Percentiles rank a stretch among this genome's conserved stretches.
These are phyloP conservation scores for Cicer judaicum DNA, from an alignment of 306 rosid genomes.

Conservation along the genomic window DNA sequence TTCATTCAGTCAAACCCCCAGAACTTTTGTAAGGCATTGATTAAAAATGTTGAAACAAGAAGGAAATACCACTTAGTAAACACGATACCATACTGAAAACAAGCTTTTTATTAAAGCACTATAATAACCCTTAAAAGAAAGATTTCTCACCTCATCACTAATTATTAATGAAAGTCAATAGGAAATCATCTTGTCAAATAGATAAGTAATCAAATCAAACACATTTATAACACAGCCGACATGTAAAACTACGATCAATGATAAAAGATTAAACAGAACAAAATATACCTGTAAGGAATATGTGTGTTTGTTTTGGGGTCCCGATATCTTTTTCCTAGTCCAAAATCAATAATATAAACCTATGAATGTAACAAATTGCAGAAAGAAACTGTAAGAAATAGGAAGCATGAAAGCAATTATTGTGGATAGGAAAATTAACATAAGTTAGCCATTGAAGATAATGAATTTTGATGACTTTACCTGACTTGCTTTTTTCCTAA, in stretches of 20 bases:
- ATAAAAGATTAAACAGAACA: slow-evolving; percentile 25
- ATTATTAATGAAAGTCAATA: slow-evolving; percentile 9
- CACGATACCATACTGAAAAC: slow-evolving; percentile 12
- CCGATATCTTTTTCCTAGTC: slow-evolving; percentile 80
- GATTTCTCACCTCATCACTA: background rate
- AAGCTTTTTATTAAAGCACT: background rate
- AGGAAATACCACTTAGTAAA: background rate
- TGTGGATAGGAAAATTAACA: slow-evolving; percentile 19
- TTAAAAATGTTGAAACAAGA: background rate
- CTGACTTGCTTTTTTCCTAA: slow-evolving; percentile 90
- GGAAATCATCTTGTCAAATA: slow-evolving; percentile 19
- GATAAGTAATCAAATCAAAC: slow-evolving; percentile 19
- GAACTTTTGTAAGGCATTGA: background rate
- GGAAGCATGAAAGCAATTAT: slow-evolving; percentile 24
- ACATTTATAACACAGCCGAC: background rate
- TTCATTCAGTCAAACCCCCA: slow-evolving; percentile 5
- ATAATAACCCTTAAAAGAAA: background rate
- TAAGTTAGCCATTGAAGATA: slow-evolving; percentile 31
- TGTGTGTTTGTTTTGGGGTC: slow-evolving; percentile 72
- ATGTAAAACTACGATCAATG: slow-evolving; percentile 33
- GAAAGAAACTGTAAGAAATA: slow-evolving; percentile 26
- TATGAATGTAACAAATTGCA: slow-evolving; percentile 43
- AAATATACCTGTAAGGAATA: slow-evolving; percentile 77
- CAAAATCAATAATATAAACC: slow-evolving; percentile 85
- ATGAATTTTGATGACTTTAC: slow-evolving; percentile 48